Evolutionary conservation across 768 basidiomycete species (phyloP), one percentile per base, ranked within the genome.

Genomic region (Rhizopogon salebrosus): DNA sequence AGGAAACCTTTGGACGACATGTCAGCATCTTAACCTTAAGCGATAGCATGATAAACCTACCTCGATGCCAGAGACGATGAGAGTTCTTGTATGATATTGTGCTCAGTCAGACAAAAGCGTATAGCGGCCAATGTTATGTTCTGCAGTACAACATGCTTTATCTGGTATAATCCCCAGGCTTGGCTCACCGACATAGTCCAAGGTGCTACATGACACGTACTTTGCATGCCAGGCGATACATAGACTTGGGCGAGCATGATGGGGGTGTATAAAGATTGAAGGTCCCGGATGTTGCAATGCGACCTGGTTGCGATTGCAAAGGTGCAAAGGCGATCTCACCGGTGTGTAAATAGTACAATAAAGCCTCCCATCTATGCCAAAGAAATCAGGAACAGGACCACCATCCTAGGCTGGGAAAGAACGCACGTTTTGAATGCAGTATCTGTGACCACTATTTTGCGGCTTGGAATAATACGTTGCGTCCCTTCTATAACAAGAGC

Each of bases 171-270:
- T n/a, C n/a, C n/a, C n/a, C n/a, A n/a, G 14, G 29, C 22, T 46
- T 20, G 22, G 31, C 22, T 14, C 6, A 40, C 26, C 23, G 4
- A 16, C 2, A 16, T 1, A 18, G 22, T 16, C 43, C n/a, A 48
- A 13, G 18, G 5, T 34, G 13, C 18, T 36, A 49, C 11, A 10
- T 0, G 14, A 20, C 0, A 48, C 57, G 27, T 27, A 69, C 72
- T 57, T 70, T 70, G 37, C 59, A 54, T 4, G 72, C 70, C 11
- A 73, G 52, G 6, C 72, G 64, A 50, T 71, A 73, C 65, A 73
- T 72, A 1, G 71, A 73, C 38, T 73, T 73, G 0, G 70, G 66
- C 1, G 70, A 72, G 39, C 69, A 71, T 9, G 45, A 27, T 5
- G 41, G 18, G 3, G 35, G 10, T 20, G 52, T 23, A 13, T 20